Evolutionary conservation across 108 stramenopile species (phyloP), one percentile per base, ranked within the genome.

Genomic region (Cylindrotheca fusiformis): DNA sequence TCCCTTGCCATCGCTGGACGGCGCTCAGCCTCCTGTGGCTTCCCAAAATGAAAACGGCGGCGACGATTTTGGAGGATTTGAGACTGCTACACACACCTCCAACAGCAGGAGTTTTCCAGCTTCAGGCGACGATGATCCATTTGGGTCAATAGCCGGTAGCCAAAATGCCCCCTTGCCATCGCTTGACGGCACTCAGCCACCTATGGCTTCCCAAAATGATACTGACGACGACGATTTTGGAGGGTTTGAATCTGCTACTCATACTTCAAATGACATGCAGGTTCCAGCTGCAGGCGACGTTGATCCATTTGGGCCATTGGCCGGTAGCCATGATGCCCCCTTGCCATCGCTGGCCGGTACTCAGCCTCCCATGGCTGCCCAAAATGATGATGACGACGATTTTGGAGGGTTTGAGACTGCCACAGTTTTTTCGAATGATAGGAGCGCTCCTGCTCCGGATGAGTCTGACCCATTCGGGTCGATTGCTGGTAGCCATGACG

Each of bases 311-410:
- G 50, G 50, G 14, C 36, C 36, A 41, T n/a, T n/a, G n/a, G n/a
- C n/a, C n/a, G n/a, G n/a, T n/a, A 41, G 36, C 36, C 36, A 67
- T 32, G 60, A 73, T 68, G 66, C 72, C n/a, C 72, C 72, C 3
- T 52, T 73, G 45, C 72, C 72, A 19, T 1, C 48, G 24, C 44
- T 73, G 22, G 56, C 28, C 3, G 21, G 22, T 2, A 14, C 51
- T 22, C 22, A 2, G 22, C 24, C n/a, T 20, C 2, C 33, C 4
- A n/a, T n/a, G n/a, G n/a, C n/a, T n/a, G n/a, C n/a, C n/a, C n/a
- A n/a, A n/a, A 0, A 5, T 26, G 20, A 41, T 3, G 63, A 71
- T 18, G 32, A 58, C 22, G 61, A 44, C 5, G 32, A 48, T 4
- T 64, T 59, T 52, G 56, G 62, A 30, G 57, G 28, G 18, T 68